Evolutionary conservation across 2,329 filamentous ascomycete species (phyloP).

Genomic region (Trichoderma citrinoviride): DNA sequence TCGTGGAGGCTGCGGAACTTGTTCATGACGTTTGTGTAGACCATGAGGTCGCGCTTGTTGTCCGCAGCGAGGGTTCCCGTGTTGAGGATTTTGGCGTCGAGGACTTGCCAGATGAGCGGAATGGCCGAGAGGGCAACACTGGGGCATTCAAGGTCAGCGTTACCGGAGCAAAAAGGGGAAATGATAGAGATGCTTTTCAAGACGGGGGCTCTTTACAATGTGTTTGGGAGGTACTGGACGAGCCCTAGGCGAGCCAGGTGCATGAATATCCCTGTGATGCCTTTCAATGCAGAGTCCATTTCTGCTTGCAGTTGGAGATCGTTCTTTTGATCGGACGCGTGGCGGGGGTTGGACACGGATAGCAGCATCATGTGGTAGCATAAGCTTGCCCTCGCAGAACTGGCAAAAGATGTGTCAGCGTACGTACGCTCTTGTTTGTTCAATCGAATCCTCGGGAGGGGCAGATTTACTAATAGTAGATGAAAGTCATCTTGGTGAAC

Average conservation of each 20-base stretch:
- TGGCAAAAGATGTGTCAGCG: neutral
- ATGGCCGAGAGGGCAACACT: constrained; percentile 11
- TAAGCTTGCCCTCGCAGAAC: constrained; percentile 10
- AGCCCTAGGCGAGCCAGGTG: constrained; percentile 3
- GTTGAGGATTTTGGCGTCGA: constrained; percentile 14
- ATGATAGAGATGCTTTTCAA: too few species aligned
- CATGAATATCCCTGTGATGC: constrained; percentile 9
- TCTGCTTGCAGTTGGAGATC: constrained; percentile 4
- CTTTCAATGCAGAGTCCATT: constrained; percentile 10
- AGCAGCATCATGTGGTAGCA: constrained; percentile 18
- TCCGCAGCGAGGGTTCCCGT: constrained; percentile 5
- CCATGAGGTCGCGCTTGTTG: constrained; percentile 10
- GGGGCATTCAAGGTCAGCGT: neutral
- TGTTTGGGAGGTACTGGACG: constrained; percentile 15
- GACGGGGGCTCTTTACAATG: neutral
- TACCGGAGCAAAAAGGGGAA: too few species aligned
- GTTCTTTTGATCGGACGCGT: neutral
- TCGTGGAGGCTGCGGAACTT: constrained; percentile 12
- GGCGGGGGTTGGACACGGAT: neutral
- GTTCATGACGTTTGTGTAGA: constrained; percentile 20
- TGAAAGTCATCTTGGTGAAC: constrained; percentile 15
- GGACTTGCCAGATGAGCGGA: constrained; percentile 16
- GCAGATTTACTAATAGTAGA: constrained; percentile 12
- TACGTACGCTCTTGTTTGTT: neutral
- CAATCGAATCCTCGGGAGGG: too few species aligned